Evolutionary conservation across 768 basidiomycete species (phyloP), one percentile per base, ranked within the genome.

Genomic region (Boletus rex-veris): DNA sequence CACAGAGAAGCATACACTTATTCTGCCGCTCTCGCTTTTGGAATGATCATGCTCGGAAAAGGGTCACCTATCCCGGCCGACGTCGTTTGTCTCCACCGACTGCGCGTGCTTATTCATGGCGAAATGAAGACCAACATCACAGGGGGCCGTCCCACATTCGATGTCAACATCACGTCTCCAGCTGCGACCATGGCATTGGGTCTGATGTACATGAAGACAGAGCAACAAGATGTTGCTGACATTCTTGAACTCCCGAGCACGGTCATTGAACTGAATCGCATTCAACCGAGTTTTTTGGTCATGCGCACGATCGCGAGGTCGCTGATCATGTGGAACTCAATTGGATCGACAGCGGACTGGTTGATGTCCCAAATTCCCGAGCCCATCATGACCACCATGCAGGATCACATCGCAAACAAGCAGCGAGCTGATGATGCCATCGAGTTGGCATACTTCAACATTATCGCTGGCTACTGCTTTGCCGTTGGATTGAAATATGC

Each of bases 21-120:
- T 58, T 82, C 92, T 3, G 84, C 92, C 3, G 92, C 91, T 9
- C 80, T 97, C 30, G 87, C 91, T 1, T 97, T 97, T 64, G 97
- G 97, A 5, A 90, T 97, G 84, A 88, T 96, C 70, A 96, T 98
- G 88, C 80, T 98, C 15, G 95, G 92, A 7, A 86, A 85, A 61
- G 95, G 97, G 2, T 78, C 83, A 0, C 77, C 79, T 8, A 84
- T 87, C 33, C 88, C 89, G 2, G 90, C 90, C 1, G 95, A 97
- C 59, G 70, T 85, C 53, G 75, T 77, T 11, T 74, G 90, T 45
- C 71, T 95, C 16, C 77, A 80, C 31, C 82, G 85, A 26, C 71
- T 98, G 43, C 84, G 82, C 37, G 68, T 82, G n/a, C 78, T 93
- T 33, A 80, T 96, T 44, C 87, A 90, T 50, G 90, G 93, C 10